phyloP scores from a whole-genome alignment of 2,329 filamentous ascomycete species.

The Colletotrichum sublineola region DNA sequence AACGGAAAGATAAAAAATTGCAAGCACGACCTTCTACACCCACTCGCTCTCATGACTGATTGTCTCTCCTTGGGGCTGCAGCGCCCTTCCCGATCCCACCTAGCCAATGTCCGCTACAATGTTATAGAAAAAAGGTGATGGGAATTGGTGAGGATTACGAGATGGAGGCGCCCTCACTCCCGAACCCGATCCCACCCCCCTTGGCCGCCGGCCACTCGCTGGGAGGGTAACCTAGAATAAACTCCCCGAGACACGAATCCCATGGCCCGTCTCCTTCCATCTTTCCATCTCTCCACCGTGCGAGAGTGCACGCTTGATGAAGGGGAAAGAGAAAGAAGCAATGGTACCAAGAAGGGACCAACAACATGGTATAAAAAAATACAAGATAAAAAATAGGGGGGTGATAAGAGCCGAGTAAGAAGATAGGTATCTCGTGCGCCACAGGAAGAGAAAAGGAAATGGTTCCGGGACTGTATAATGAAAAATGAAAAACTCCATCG shows the following conservation, averaged over 20 bases:
- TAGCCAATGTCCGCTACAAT: not conserved
- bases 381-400: not conserved
- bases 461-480: not conserved
- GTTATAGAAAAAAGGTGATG: not conserved
- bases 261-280: not conserved
- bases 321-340: not conserved
- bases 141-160: not conserved
- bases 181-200: not conserved
- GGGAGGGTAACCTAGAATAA: not conserved
- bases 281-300: not conserved
- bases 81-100: not conserved
- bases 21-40: not conserved
- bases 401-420: not conserved
- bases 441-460: not conserved
- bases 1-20: not conserved
- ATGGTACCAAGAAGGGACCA: not conserved
- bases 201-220: not conserved
- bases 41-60: not conserved
- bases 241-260: constrained; percentile 7
- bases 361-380: not conserved
- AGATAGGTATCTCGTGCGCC: constrained; percentile 24
- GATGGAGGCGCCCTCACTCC: not conserved
- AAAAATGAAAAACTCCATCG: not conserved
- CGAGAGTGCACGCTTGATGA: not conserved
- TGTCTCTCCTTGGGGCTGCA: not conserved